phyloP scores from a whole-genome alignment of 768 basidiomycete species.

The Hypsizygus marmoreus region DNA sequence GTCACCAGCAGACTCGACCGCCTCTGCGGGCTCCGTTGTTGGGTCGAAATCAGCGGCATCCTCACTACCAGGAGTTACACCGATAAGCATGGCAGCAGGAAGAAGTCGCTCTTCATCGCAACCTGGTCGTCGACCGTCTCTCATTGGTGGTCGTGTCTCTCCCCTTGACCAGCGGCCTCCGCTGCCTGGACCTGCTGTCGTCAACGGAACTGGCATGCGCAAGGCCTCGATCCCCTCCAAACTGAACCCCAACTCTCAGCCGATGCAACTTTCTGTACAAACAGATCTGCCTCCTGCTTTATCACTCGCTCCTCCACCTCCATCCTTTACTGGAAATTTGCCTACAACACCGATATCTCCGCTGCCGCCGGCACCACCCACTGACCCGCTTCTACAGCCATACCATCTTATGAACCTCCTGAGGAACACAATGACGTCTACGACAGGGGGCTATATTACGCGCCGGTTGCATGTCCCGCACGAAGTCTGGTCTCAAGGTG shows the following conservation, averaged over 20 bases:
- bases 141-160: conserved; percentile 52
- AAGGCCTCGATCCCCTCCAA: conserved; percentile 68
- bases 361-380: conserved; percentile 70
- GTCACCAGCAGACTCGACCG: conserved; percentile 50
- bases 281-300: conserved; percentile 43
- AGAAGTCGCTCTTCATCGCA: conserved; percentile 76
- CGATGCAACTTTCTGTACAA: conserved; percentile 50
- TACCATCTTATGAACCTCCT: conserved; percentile 90
- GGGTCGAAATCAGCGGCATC: conserved; percentile 34
- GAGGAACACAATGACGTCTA: conserved; percentile 73
- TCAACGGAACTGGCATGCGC: conserved; percentile 44
- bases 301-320: conserved; percentile 46
- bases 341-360: conserved; percentile 80
- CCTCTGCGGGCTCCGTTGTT: conserved; percentile 43
- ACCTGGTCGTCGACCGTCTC: conserved; percentile 69
- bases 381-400: conserved; percentile 76
- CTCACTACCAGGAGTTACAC: conserved; percentile 44
- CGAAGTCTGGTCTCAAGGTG: conserved; percentile 90
- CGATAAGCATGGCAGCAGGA: conserved; percentile 33
- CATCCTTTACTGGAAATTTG: conserved; percentile 53
- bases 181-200: conserved; percentile 40
- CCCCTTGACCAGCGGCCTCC: conserved; percentile 58
- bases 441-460: conserved; percentile 87
- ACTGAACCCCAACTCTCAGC: conserved; percentile 49
- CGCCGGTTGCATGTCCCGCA: conserved; percentile 84